These are phyloP conservation scores for Ustilago cynodontis DNA, from an alignment of 1,284 basidiomycete genomes.

Conservation along the genomic window DNA sequence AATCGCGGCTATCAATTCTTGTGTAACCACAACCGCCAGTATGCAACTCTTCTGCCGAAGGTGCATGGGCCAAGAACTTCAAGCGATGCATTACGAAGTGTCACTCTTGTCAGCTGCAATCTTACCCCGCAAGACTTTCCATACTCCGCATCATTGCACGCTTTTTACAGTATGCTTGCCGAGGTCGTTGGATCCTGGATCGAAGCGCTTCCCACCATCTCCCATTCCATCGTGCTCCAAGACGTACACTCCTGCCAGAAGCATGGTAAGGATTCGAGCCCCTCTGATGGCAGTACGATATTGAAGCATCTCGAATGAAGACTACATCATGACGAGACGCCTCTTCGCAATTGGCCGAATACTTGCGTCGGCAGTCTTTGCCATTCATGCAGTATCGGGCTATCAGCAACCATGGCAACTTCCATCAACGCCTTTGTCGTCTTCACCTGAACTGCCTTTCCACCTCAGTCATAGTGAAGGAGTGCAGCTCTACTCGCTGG, in stretches of 20 bases:
- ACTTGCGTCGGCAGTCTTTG: neutral
- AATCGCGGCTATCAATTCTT: slow-evolving; percentile 12
- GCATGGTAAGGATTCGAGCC: neutral
- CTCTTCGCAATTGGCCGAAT: slow-evolving; percentile 4
- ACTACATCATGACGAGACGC: slow-evolving; percentile 11
- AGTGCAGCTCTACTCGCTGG: slow-evolving; percentile 18
- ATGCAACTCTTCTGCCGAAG: neutral
- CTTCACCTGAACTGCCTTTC: neutral
- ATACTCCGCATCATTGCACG: neutral
- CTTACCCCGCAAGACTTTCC: neutral
- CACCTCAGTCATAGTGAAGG: neutral
- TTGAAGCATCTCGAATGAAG: neutral
- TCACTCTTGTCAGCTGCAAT: slow-evolving; percentile 2
- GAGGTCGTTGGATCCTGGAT: neutral
- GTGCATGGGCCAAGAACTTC: slow-evolving; percentile 9
- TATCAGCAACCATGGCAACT: slow-evolving; percentile 25
- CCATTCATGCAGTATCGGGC: neutral
- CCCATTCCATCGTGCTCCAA: neutral
- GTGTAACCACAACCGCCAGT: neutral
- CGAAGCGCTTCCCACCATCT: neutral
- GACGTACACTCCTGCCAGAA: neutral
- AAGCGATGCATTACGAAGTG: slow-evolving; percentile 8
- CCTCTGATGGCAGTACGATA: too few relatives aligned
- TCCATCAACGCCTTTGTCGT: neutral
- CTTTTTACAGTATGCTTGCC: too few relatives aligned